Percentiles rank a stretch among this genome's conserved stretches.
Evolutionary conservation across 2,329 filamentous ascomycete genomes (phyloP).

Genomic region (Magnaporthiopsis rhizophila): DNA sequence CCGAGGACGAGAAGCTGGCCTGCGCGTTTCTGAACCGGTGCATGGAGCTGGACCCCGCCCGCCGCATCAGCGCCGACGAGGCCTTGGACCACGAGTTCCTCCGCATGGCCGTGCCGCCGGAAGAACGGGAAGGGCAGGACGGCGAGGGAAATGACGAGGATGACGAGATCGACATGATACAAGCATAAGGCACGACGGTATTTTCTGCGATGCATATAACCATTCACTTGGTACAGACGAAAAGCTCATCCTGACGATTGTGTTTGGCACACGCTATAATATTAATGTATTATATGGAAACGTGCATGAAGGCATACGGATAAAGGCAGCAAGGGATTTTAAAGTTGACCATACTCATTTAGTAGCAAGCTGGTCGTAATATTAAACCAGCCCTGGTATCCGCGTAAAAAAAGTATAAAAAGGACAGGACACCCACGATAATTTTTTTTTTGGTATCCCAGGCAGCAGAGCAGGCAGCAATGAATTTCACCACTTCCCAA

Average conservation of each 20-base stretch:
- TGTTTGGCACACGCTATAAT: neutral
- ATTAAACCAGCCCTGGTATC: too few species aligned
- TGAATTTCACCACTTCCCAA: too few species aligned
- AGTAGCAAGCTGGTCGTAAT: neutral
- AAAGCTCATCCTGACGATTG: neutral
- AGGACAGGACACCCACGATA: too few species aligned
- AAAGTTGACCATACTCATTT: neutral
- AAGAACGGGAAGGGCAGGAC: neutral
- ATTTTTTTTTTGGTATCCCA: too few species aligned
- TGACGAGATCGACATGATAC: slow-evolving; percentile 7
- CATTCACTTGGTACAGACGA: neutral
- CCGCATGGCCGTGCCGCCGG: slow-evolving; percentile 12
- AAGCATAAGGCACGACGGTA: neutral
- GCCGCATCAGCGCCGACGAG: slow-evolving; percentile 66
- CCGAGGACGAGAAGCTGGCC: slow-evolving; percentile 62
- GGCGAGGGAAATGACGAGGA: neutral
- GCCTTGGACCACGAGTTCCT: slow-evolving; percentile 69
- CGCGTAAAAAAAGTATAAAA: too few species aligned
- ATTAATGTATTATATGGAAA: neutral
- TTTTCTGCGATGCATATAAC: neutral
- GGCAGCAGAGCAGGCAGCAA: too few species aligned
- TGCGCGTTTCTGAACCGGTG: slow-evolving; percentile 64
- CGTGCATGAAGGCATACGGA: neutral
- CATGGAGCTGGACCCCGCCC: slow-evolving; percentile 67
- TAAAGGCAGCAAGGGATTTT: neutral